Base-by-base conservation (phyloP, 164 flowering plant species). In the Dillenia suffruticosa region DNA sequence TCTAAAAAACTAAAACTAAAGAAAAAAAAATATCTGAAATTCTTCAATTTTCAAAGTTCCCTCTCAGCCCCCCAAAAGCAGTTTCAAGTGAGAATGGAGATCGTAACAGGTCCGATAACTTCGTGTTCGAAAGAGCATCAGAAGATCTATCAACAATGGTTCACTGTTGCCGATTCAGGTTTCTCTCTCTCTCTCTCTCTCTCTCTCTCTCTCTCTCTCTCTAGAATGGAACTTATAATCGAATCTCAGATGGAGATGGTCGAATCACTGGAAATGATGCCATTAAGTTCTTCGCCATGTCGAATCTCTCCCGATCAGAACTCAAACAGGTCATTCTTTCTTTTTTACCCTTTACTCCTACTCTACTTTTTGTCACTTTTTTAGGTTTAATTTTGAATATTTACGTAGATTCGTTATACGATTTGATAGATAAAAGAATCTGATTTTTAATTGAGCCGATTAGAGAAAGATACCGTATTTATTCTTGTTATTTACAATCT, bases 91-190 rank as follows among this genome's bases (percentile, higher is more conserved):
- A 32, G 6, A 32, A 32, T 92, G 98, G 98, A 93, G 78, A 80
- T 89, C 14, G 69, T 61, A 48, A 63, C 93, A 9, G 67, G 61
- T 55, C 75, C 89, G 45, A 78, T 84, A 59, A 61, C 68, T 66
- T 76, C 86, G 8, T 94, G 98, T 71, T 82, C 98, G 16, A 85
- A 85, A 68, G 92, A 91, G 65, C 78, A 94, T 61, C 88, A 86
- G 62, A 81, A 76, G 74, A 83, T 88, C 74, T 95, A 95, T 56
- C 90, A 85, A 67, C 77, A 79, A 10, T 95, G 99, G 99, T 95
- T 95, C 58, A 54, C 52, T 46, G 74, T 17, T 59, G 97, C 97
- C 8, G 99, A 95, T 84, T 79, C 90, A 68, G 97, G 98, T 90
- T 32, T 32, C 40, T 32, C 40, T 32, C 40, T 32, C 49, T 62